Base-by-base conservation (phyloP, 331 rosid species). In the Prunus yedoensis region DNA sequence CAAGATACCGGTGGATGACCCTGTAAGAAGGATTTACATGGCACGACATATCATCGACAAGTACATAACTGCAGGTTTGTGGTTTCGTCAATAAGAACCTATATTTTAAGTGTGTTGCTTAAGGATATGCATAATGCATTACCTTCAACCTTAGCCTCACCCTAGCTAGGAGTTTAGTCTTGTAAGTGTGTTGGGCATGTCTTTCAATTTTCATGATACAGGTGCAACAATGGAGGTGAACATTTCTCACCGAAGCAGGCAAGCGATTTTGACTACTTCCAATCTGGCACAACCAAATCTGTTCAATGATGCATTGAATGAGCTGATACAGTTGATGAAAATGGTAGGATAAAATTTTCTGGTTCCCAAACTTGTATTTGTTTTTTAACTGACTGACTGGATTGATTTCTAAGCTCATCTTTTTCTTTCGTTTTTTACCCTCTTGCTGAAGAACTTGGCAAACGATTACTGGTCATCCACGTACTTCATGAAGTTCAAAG, bases 401-500 rank as follows among this genome's bases (percentile, higher is more conserved):
- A 30, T 43, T 32, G 41, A 10, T 67, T 16, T 66, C 66, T 59
- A 14, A 23, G n/a, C 20, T 3, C 16, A n/a, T 43, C 41, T 11
- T 46, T 45, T 58, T 10, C 54, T 10, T n/a, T 54, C 27, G 27
- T 25, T 73, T 28, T 64, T 17, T 25, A 18, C 4, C 35, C 57
- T 67, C 67, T 60, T 52, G 25, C 50, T 73, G 59, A 87, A 95
- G 99, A 95, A 92, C 82, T 75, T 95, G 78, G 91, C 80, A 1
- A 87, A 84, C 78, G 99, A 95, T 79, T 95, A 87, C 89, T 92
- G 97, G 99, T 92, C 97, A 45, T 95, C 99, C 3, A 84, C 83
- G 86, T 95, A 85, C 89, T 92, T 84, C 88, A 62, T 84, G 83
- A 95, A 92, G 88, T 84, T 95, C 78, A 90, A 65, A 49, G 99